phyloP scores from a whole-genome alignment of 2,329 filamentous ascomycete genomes.

The Mariannaea sp. region DNA sequence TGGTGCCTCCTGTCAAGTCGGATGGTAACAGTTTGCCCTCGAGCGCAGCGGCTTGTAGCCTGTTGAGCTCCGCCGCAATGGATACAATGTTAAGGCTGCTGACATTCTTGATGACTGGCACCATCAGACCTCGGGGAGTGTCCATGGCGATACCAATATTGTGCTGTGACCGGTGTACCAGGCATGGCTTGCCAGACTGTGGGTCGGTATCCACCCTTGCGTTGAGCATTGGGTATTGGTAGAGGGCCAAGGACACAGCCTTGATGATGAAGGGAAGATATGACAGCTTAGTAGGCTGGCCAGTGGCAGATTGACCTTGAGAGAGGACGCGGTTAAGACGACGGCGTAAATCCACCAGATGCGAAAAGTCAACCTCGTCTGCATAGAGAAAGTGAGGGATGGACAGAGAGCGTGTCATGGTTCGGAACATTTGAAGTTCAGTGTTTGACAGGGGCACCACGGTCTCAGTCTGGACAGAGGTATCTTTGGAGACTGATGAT shows the following conservation, averaged over 20 bases:
- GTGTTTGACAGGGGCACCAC: conserved; percentile 72
- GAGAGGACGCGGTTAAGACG: conserved; percentile 72
- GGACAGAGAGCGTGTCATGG: conserved; percentile 87
- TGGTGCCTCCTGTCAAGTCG: conserved; percentile 85
- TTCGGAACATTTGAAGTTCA: conserved; percentile 94
- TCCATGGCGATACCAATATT: conserved; percentile 98
- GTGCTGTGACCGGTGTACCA: conserved; percentile 82
- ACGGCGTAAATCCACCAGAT: conserved; percentile 71
- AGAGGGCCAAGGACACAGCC: conserved; percentile 83
- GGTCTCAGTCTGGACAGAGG: conserved; percentile 67
- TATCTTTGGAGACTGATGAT: conserved; percentile 27
- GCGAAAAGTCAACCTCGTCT: conserved; percentile 83
- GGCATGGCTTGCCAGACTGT: conserved; percentile 66
- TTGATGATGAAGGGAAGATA: conserved; percentile 96
- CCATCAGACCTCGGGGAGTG: conserved; percentile 83
- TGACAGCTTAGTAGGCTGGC: conserved; percentile 69
- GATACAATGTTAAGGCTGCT: conserved; percentile 74
- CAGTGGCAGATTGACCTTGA: conserved; percentile 50
- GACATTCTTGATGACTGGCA: conserved; percentile 89
- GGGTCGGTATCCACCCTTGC: conserved; percentile 72
- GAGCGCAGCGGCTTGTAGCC: conserved; percentile 73
- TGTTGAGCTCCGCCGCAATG: conserved; percentile 75
- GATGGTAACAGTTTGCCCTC: conserved; percentile 74
- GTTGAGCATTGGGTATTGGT: conserved; percentile 85
- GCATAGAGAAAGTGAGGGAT: conserved; percentile 97